phyloP scores from a whole-genome alignment of 805 yeast genomes.

The Peterozyma toletana region DNA sequence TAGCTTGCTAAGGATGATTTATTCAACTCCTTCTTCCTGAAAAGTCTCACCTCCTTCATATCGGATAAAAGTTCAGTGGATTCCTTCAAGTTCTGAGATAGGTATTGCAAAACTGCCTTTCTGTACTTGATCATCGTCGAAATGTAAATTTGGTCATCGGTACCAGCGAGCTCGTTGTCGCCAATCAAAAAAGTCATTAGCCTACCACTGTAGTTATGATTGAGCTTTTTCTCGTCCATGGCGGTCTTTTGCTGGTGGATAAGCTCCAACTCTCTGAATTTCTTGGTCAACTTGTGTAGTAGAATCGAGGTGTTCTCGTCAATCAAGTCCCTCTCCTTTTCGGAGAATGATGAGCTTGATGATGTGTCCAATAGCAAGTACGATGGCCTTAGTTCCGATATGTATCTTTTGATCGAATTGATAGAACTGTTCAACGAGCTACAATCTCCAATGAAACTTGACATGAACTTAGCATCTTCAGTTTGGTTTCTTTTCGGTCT shows the following conservation, averaged over 20 bases:
- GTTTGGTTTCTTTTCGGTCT: slow-evolving; percentile 1
- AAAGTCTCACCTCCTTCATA: slow-evolving; percentile 42
- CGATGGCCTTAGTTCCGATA: slow-evolving; percentile 18
- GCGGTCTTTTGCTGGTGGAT: slow-evolving; percentile 42
- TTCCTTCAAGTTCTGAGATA: slow-evolving; percentile 34
- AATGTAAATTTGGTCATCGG: slow-evolving; percentile 13
- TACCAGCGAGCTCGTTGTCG: slow-evolving; percentile 16
- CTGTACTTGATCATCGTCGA: slow-evolving; percentile 29
- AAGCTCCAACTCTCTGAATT: slow-evolving; percentile 38
- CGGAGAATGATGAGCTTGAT: slow-evolving; percentile 21
- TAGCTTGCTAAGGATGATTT: slow-evolving; percentile 15
- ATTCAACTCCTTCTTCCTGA: slow-evolving; percentile 30
- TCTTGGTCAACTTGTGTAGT: slow-evolving; percentile 43
- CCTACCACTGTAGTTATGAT: background rate
- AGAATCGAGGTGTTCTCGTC: slow-evolving; percentile 49
- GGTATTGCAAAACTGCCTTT: slow-evolving; percentile 38
- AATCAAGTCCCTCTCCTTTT: slow-evolving; percentile 44
- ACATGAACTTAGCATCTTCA: slow-evolving; percentile 2
- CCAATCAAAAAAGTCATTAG: slow-evolving; percentile 13
- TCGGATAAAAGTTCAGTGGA: slow-evolving; percentile 37
- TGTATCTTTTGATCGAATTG: slow-evolving; percentile 3
- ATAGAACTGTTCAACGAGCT: slow-evolving; percentile 1
- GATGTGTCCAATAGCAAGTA: slow-evolving; percentile 19
- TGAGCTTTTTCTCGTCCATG: slow-evolving; percentile 11
- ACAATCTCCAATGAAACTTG: slow-evolving; percentile 4